phyloP scores from a whole-genome alignment of 129 eudicot species.

The Pulicaria dysenterica region DNA sequence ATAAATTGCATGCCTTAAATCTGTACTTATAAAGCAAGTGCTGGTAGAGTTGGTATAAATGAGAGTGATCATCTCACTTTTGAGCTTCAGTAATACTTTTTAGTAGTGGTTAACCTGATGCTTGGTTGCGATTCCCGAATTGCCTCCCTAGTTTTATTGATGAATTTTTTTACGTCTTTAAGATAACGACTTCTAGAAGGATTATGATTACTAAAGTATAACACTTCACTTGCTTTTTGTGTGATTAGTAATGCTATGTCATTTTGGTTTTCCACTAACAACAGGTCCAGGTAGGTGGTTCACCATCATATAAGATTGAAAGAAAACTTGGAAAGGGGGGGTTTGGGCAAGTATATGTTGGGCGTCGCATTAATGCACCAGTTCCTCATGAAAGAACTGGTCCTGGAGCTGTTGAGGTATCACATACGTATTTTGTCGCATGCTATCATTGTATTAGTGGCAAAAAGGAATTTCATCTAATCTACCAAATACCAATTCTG shows the following conservation, averaged over 20 bases:
- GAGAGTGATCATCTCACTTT: too few species aligned
- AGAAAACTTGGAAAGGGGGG: slow-evolving; percentile 90
- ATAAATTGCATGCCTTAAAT: too few species aligned
- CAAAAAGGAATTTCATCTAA: not conserved
- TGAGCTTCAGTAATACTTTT: too few species aligned
- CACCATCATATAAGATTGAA: slow-evolving; percentile 71
- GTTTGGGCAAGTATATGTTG: slow-evolving; percentile 92
- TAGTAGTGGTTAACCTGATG: not conserved
- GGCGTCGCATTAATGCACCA: slow-evolving; percentile 62
- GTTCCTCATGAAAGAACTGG: slow-evolving; percentile 71
- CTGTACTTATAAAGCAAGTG: too few species aligned
- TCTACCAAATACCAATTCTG: not conserved
- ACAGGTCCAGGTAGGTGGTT: slow-evolving; percentile 83
- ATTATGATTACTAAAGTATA: not conserved
- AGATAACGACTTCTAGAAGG: not conserved
- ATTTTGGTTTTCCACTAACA: slow-evolving; percentile 16
- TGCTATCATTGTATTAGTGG: not conserved
- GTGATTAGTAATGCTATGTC: slow-evolving; percentile 10
- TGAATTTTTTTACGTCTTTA: not conserved
- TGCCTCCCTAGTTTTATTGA: not conserved
- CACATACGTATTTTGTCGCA: not conserved
- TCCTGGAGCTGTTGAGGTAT: slow-evolving; percentile 79
- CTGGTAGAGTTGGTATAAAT: too few species aligned
- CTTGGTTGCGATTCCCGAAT: not conserved
- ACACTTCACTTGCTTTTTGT: not conserved